These are phyloP conservation scores for Cladosporium sp. DNA, from an alignment of 2,329 filamentous ascomycete species.

Conservation along the genomic window DNA sequence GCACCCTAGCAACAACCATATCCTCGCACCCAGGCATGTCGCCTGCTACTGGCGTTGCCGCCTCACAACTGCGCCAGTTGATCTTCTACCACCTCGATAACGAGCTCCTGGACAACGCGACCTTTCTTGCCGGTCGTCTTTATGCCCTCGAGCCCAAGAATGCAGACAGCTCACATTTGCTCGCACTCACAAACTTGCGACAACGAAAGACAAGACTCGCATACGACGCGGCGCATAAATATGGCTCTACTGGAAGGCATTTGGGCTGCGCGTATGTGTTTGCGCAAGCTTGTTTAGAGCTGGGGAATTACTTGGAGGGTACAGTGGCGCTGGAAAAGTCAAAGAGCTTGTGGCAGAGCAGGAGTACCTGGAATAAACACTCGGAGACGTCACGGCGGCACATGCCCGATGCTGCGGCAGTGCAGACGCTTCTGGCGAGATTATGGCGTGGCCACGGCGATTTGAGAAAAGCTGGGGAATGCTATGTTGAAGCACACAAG, in stretches of 20 bases:
- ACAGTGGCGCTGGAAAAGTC: constrained; percentile 79
- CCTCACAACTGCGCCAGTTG: constrained; percentile 59
- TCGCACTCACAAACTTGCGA: constrained; percentile 79
- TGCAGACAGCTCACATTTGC: constrained; percentile 74
- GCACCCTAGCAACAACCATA: constrained; percentile 6
- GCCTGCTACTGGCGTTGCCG: constrained; percentile 49
- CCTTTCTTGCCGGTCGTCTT: constrained; percentile 87
- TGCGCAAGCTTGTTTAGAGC: constrained; percentile 77
- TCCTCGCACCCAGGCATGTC: constrained; percentile 45
- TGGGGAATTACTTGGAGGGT: constrained; percentile 77
- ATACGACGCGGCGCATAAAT: constrained; percentile 72
- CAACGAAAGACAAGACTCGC: constrained; percentile 80
- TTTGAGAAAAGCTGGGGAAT: constrained; percentile 75
- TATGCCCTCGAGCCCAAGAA: constrained; percentile 78
- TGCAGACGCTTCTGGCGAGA: constrained; percentile 81
- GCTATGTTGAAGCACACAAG: constrained; percentile 84
- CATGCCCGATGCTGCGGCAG: constrained; percentile 75
- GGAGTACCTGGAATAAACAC: constrained; percentile 73
- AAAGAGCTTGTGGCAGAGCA: constrained; percentile 68
- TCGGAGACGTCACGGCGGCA: constrained; percentile 69
- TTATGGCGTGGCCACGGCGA: constrained; percentile 77
- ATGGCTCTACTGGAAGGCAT: constrained; percentile 67
- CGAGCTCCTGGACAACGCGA: constrained; percentile 79
- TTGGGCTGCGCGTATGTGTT: constrained; percentile 87
- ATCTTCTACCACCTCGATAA: constrained; percentile 82